phyloP scores from a whole-genome alignment of 306 rosid species.

The Acacia acuminata region DNA sequence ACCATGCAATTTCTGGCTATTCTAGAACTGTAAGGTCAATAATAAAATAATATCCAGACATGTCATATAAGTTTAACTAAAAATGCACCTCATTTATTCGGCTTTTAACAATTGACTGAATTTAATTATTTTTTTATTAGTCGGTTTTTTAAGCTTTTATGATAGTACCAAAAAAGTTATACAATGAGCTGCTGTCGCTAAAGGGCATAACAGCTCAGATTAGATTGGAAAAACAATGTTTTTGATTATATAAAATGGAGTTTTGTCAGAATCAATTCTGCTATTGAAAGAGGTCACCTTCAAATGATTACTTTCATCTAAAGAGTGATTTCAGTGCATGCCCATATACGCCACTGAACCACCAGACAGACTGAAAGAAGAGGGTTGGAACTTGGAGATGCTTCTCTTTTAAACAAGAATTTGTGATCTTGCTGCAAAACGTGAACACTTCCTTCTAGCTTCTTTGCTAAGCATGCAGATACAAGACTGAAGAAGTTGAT shows the following conservation, averaged over 20 bases:
- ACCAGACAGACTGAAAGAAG: neutral
- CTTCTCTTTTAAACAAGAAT: conserved; percentile 47
- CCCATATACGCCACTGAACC: no score
- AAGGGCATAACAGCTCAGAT: neutral
- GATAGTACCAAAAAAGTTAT: neutral
- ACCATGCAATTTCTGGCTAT: neutral
- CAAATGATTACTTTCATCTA: conserved; percentile 10
- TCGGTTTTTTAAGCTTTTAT: neutral
- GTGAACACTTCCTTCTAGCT: conserved; percentile 76
- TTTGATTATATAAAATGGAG: conserved; percentile 5
- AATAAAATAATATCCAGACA: neutral
- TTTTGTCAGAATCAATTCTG: neutral
- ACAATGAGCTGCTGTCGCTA: neutral
- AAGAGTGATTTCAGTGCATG: neutral
- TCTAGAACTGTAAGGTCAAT: neutral
- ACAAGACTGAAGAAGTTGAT: conserved; percentile 88
- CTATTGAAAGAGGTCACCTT: conserved; percentile 22
- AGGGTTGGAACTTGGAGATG: neutral
- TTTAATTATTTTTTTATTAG: neutral
- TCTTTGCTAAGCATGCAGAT: conserved; percentile 81
- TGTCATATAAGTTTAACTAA: neutral
- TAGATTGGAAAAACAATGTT: neutral
- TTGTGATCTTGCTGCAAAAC: conserved; percentile 84
- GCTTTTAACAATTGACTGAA: neutral
- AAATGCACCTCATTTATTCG: neutral